Base-by-base conservation (phyloP, 495 filamentous ascomycete species). In the Podospora tetraspora region DNA sequence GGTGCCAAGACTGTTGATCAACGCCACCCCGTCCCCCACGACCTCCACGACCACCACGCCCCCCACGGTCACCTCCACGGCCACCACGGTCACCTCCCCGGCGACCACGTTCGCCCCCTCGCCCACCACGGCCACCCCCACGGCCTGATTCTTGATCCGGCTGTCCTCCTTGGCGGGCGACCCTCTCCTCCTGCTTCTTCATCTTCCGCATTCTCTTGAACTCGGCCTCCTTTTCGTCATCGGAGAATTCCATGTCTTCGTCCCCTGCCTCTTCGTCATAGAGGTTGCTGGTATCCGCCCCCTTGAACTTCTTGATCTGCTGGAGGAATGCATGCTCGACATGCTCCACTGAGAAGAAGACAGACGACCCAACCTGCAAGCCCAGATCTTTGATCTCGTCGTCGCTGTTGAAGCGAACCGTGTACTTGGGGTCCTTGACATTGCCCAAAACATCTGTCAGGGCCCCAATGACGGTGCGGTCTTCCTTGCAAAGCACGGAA, bases 221-320 rank as follows among this genome's bases (percentile, higher is more conserved):
- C 72, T 93, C 92, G 8, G 88, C 89, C 76, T 98, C 95, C 23
- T 90, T 90, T 79, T 98, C 95, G 70, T 99, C 95, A 70, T 98
- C 95, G 0, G 93, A 97, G 73, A 97, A 98, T 73, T 97, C 95
- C 34, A 92, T 84, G 74, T 97, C 94, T 19, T 93, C 89, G 25
- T 90, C 90, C 2, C 79, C 86, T n/a, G 92, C 83, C 78, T 97
- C 94, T 74, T 99, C 95, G 71, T 99, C 95, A 75, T 96, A 88
- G 65, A 96, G 82, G 73, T 97, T 97, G 56, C 92, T 96, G 0
- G 95, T 94, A 79, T 99, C 95, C 19, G 92, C 92, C 66, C 91
- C 91, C 77, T 96, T 97, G 64, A 87, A 70, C 25, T 84, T 83
- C 76, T 90, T 90, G 59, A 97, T 78, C 4, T 87, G 83, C 77